Conservation (phyloP, 371 early-diverging fungal species). For the Mortierella sp. region DNA sequence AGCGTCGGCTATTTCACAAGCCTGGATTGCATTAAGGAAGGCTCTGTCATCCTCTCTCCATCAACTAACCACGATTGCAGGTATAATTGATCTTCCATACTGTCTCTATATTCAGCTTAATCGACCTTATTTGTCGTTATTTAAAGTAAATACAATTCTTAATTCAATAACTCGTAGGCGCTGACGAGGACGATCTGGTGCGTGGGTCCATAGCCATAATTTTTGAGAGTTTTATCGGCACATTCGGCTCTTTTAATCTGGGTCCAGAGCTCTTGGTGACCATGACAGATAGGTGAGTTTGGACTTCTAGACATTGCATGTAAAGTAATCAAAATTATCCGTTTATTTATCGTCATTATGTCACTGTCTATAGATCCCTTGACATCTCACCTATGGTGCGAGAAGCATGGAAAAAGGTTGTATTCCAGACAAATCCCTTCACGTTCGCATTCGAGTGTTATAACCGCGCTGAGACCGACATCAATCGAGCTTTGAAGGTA, state of each 20-base stretch:
- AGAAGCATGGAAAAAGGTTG: conserved; percentile 31
- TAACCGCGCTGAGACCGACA: conserved; percentile 33
- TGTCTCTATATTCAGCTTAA: neutral
- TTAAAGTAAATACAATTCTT: neutral
- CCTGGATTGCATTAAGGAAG: conserved; percentile 23
- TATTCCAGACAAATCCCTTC: conserved; percentile 48
- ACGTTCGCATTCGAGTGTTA: conserved; percentile 43
- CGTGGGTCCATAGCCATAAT: conserved; percentile 29
- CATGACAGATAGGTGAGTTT: conserved; percentile 41
- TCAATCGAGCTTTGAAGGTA: conserved; percentile 42
- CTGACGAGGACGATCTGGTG: conserved; percentile 46
- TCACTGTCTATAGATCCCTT: conserved; percentile 14
- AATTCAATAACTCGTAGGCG: conserved; percentile 15
- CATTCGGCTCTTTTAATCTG: conserved; percentile 41
- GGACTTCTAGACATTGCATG: neutral
- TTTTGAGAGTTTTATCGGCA: conserved; percentile 36
- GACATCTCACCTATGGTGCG: conserved; percentile 37
- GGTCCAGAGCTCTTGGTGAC: conserved; percentile 36
- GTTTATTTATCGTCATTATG: neutral
- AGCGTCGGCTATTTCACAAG: neutral
- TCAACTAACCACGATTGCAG: conserved; percentile 42
- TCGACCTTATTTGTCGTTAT: neutral
- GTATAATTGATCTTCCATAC: conserved; percentile 8
- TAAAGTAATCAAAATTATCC: neutral
- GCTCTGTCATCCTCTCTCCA: conserved; percentile 30